phyloP scores from a whole-genome alignment of 495 filamentous ascomycete species.

The Penicillium simplicissimum region DNA sequence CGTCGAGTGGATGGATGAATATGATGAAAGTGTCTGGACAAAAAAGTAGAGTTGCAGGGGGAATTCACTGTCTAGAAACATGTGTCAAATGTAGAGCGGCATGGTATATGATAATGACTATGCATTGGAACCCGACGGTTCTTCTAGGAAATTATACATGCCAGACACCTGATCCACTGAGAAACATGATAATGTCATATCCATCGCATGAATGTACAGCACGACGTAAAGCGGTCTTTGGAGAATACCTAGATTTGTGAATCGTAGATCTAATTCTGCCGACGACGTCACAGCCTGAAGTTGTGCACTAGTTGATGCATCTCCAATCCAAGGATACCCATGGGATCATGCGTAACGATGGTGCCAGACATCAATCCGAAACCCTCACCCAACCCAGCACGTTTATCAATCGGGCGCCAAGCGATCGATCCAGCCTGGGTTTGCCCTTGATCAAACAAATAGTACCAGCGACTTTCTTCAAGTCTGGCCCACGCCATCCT shows the following conservation, averaged over 20 bases:
- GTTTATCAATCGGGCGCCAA: slow-evolving; percentile 3
- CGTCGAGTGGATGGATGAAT: slow-evolving; percentile 58
- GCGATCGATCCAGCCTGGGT: not conserved
- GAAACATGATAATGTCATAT: not conserved
- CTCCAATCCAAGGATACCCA: not conserved
- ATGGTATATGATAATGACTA: not conserved
- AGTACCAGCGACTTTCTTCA: not conserved
- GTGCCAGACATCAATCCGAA: not conserved
- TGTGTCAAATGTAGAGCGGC: not conserved
- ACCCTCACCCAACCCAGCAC: not conserved
- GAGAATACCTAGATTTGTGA: not conserved
- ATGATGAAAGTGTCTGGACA: slow-evolving; percentile 53
- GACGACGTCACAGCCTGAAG: not conserved
- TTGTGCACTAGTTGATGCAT: not conserved
- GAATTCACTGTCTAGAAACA: not conserved
- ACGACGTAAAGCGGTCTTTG: not conserved
- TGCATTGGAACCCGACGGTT: not conserved
- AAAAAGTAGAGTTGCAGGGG: slow-evolving; percentile 10
- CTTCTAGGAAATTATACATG: not conserved
- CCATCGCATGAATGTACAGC: not conserved
- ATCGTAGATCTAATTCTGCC: not conserved
- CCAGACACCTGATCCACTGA: not conserved
- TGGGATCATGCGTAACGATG: not conserved
- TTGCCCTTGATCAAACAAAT: not conserved
- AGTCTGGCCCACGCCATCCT: not conserved